Evolutionary conservation across 1,284 basidiomycete genomes (phyloP), one percentile per base, ranked within the genome.

Genomic region (Cutaneotrichosporon cavernicola): DNA sequence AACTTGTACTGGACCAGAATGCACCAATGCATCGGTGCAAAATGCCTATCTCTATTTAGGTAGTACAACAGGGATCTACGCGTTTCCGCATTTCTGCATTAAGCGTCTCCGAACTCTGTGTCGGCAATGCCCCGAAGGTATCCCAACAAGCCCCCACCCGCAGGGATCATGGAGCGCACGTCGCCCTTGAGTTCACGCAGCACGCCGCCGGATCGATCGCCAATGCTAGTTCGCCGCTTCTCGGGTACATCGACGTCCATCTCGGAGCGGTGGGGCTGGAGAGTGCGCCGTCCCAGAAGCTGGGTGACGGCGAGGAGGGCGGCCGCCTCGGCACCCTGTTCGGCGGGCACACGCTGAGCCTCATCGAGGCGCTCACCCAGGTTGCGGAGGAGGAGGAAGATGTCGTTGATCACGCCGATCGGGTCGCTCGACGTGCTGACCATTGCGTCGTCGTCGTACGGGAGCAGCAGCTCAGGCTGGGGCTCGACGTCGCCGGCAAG

Each of bases 121-220:
- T 87, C 84, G 68, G 90, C 82, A 73, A 90, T 90, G 58, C 82
- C 83, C 22, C 83, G 81, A 68, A 91, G 76, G 34, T 89, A 80
- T 63, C 56, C 63, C 49, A 70, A 65, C 53, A 70, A 57, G 47
- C 52, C 60, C 40, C 55, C 85, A 74, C 88, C 87, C 31, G 79
- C 82, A 26, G 87, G 83, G 70, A 92, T 67, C 72, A 91, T 78
- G 10, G 84, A 82, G 70, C 87, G 86, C 62, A 92, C 71, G 76
- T 92, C 91, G 3, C 83, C 83, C 51, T 86, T 86, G 83, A 92
- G 87, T 81, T 92, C 90, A 2, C 88, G 87, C 34, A 64, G 56
- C 9, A 65, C 62, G 11, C 47, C n/a, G 6, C 30, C 56, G 2
- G 64, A 47, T 14, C 65, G 62, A 34, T 56, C 53, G 11, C 51